These are phyloP conservation scores for Fusarium caatingaense DNA, from an alignment of 2,329 filamentous ascomycete species.

Conservation along the genomic window DNA sequence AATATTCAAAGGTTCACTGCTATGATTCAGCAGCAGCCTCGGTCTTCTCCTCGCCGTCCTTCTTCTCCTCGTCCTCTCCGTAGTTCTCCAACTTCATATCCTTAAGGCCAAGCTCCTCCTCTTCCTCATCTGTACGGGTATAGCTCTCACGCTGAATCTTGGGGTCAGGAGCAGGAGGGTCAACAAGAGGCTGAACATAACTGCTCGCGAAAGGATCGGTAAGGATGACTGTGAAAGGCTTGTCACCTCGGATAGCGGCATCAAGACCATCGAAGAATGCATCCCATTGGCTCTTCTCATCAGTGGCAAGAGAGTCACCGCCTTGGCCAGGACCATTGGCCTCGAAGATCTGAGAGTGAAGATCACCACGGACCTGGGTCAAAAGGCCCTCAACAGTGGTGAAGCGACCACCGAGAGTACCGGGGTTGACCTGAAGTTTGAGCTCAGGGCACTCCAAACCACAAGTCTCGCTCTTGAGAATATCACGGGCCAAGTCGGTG, in stretches of 20 bases:
- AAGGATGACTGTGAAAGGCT: conserved; percentile 84
- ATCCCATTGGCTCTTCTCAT: conserved; percentile 79
- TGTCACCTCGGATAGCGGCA: conserved; percentile 81
- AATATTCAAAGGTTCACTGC: background rate
- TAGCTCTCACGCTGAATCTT: conserved; percentile 87
- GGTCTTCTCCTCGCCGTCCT: conserved; percentile 22
- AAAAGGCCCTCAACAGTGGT: conserved; percentile 96
- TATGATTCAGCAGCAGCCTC: conserved; percentile 30
- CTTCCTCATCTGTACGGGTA: conserved; percentile 87
- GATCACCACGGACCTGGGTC: conserved; percentile 90
- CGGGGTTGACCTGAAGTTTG: conserved; percentile 86
- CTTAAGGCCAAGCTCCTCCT: conserved; percentile 88
- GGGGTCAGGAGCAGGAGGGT: conserved; percentile 75
- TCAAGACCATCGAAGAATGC: conserved; percentile 83
- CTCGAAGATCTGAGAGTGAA: conserved; percentile 89
- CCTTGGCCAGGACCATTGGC: conserved; percentile 67
- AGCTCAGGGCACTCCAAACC: conserved; percentile 88
- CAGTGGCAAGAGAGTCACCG: conserved; percentile 80
- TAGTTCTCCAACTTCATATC: conserved; percentile 97
- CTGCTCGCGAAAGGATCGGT: conserved; percentile 91
- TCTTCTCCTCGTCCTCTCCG: conserved; percentile 57
- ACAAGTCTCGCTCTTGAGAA: conserved; percentile 96
- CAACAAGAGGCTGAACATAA: conserved; percentile 91
- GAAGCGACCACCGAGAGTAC: conserved; percentile 94
- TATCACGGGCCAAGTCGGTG: conserved; percentile 87